Percentiles rank a stretch among this genome's conserved stretches.
These are phyloP conservation scores for Fusarium sp. DNA, from an alignment of 2,329 filamentous ascomycete species.

Conservation along the genomic window DNA sequence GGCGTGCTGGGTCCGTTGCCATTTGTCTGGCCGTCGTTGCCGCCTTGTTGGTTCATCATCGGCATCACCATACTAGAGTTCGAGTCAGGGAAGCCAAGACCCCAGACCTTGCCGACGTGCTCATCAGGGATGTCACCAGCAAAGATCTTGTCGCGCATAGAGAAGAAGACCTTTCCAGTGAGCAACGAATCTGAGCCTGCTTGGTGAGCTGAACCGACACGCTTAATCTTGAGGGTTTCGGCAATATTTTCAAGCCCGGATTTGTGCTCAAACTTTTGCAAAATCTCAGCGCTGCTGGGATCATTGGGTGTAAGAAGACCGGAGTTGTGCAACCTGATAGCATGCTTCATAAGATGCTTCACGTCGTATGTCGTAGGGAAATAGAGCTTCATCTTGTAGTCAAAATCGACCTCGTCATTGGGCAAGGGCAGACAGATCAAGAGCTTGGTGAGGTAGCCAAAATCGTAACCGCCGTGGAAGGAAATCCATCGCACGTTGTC, in stretches of 20 bases:
- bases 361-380: conserved; percentile 96
- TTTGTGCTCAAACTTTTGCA: conserved; percentile 89
- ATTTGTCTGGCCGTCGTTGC: conserved; percentile 52
- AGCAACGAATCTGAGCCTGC: conserved; percentile 94
- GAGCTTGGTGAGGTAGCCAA: conserved; percentile 96
- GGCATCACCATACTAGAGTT: conserved; percentile 62
- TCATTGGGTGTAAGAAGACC: conserved; percentile 74
- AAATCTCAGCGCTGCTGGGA: conserved; percentile 76
- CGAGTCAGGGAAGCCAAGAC: conserved; percentile 81
- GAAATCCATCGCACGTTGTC: conserved; percentile 96
- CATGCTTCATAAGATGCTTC: conserved; percentile 96
- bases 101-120: conserved; percentile 93
- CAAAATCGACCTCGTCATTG: conserved; percentile 90
- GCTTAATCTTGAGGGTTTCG: conserved; percentile 90
- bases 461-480: conserved; percentile 98
- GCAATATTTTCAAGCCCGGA: conserved; percentile 94
- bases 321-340: conserved; percentile 76
- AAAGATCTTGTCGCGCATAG: conserved; percentile 90
- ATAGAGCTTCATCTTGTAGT: conserved; percentile 88
- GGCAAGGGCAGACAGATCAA: conserved; percentile 86
- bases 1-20: conserved; percentile 71
- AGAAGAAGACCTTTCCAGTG: conserved; percentile 95
- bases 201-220: conserved; percentile 89
- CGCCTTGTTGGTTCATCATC: conserved; percentile 54
- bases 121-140: conserved; percentile 84